Conservation (phyloP, 176 grass and related monocot genomes). For the Panicum miliaceum region DNA sequence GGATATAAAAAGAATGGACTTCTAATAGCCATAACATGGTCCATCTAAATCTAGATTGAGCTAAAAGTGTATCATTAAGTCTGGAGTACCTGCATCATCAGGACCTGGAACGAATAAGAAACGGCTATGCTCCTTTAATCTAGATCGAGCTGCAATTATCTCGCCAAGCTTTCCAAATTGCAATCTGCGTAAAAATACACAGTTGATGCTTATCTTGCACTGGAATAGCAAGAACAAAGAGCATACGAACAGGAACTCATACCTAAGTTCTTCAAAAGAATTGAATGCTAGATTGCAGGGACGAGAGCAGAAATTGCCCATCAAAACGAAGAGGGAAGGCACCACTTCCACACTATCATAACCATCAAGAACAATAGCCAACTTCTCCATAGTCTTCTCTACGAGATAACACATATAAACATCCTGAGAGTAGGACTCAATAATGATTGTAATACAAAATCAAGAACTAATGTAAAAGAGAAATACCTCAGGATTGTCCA, state of each 20-base stretch:
- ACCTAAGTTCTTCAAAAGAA: slow-evolving; percentile 93
- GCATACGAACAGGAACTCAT: neutral
- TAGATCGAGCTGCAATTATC: slow-evolving; percentile 76
- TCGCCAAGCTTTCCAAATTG: slow-evolving; percentile 92
- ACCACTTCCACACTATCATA: slow-evolving; percentile 90
- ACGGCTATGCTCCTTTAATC: slow-evolving; percentile 81
- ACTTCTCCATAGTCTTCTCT: slow-evolving; percentile 90
- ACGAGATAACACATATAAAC: slow-evolving; percentile 54
- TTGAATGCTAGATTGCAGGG: slow-evolving; percentile 85
- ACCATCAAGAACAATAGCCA: slow-evolving; percentile 82
- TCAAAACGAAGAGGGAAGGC: slow-evolving; percentile 92
- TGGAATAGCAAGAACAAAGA: neutral
- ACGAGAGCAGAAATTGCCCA: slow-evolving; percentile 93
- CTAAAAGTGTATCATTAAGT: slow-evolving; percentile 29
- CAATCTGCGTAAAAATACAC: slow-evolving; percentile 54
- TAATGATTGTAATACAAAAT: slow-evolving; percentile 20
- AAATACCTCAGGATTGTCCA: slow-evolving; percentile 89
- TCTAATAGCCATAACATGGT: slow-evolving; percentile 14
- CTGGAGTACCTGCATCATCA: slow-evolving; percentile 80
- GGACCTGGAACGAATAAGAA: slow-evolving; percentile 94
- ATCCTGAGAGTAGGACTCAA: slow-evolving; percentile 40
- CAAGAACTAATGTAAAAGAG: slow-evolving; percentile 38
- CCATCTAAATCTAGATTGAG: neutral
- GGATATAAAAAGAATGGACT: slow-evolving; percentile 16
- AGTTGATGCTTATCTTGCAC: slow-evolving; percentile 21